These are phyloP conservation scores for Eucalyptus sp. DNA, from an alignment of 345 rosid species.

Conservation along the genomic window DNA sequence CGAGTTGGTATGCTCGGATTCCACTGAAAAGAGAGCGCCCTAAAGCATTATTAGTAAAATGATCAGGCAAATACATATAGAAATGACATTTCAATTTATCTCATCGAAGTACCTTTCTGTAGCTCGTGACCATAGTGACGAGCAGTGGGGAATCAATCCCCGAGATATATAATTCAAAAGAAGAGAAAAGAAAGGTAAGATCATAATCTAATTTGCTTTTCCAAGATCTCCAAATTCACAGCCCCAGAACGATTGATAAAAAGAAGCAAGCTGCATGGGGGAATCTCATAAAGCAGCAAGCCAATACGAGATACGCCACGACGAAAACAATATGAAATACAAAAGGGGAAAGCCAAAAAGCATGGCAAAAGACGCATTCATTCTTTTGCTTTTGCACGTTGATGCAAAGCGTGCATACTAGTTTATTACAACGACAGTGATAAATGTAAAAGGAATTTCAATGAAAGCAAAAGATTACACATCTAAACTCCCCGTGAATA, in stretches of 20 bases:
- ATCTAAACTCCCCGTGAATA: background rate
- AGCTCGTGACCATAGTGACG: background rate
- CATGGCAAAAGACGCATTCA: background rate
- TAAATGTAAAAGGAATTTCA: background rate
- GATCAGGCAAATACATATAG: background rate
- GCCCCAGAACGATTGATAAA: background rate
- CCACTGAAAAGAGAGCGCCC: background rate
- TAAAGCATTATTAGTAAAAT: background rate
- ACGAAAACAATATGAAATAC: too few species aligned
- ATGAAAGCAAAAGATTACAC: background rate
- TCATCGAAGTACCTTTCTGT: background rate
- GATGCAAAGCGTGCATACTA: background rate
- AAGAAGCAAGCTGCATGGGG: background rate
- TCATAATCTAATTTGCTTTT: background rate
- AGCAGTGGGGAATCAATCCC: background rate
- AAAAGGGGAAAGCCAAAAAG: background rate
- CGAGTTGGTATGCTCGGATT: rapidly evolving
- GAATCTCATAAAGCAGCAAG: background rate
- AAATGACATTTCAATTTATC: background rate
- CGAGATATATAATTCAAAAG: background rate
- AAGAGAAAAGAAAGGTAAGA: background rate
- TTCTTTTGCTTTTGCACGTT: background rate
- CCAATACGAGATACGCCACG: background rate
- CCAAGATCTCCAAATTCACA: background rate
- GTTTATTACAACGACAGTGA: background rate